Evolutionary conservation across 768 basidiomycete genomes (phyloP).

Genomic region (Rickenella mellea): DNA sequence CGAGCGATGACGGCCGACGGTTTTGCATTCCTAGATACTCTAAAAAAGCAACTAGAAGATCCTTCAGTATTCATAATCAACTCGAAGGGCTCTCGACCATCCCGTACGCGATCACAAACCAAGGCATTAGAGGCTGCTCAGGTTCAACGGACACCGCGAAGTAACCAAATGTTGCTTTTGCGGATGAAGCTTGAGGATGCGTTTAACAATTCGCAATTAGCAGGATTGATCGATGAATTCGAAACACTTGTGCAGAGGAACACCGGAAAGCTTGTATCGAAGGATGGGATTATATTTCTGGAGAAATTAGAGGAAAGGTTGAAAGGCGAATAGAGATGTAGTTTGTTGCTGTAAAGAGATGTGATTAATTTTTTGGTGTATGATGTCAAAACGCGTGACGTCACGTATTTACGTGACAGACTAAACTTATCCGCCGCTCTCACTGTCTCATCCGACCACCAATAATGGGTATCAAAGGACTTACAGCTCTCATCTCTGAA

Average conservation of each 20-base stretch:
- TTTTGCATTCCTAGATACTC: conserved; percentile 56
- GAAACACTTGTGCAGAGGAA: conserved; percentile 59
- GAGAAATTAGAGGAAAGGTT: conserved; percentile 51
- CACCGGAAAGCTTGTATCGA: conserved; percentile 63
- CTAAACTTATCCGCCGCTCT: no score
- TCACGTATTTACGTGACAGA: no score
- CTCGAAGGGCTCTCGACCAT: conserved; percentile 23
- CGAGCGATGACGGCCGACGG: conserved; percentile 61
- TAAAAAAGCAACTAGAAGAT: conserved; percentile 64
- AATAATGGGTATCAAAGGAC: conserved; percentile 98
- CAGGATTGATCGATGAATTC: conserved; percentile 60
- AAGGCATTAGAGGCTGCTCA: conserved; percentile 12
- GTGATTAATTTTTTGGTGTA: conserved; percentile 23
- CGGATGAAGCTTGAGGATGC: conserved; percentile 44
- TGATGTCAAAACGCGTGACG: no score
- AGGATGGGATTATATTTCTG: conserved; percentile 66
- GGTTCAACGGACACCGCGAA: conserved; percentile 30
- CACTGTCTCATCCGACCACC: no score
- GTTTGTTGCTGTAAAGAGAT: conserved; percentile 22
- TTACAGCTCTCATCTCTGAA: conserved; percentile 82
- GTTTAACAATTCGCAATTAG: conserved; percentile 45
- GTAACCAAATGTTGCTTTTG: conserved; percentile 45
- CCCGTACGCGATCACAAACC: conserved; percentile 32
- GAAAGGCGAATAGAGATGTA: no score
- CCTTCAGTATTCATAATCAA: conserved; percentile 45